Conservation (phyloP, 257 asterid species). For the Penstemon newberryi region DNA sequence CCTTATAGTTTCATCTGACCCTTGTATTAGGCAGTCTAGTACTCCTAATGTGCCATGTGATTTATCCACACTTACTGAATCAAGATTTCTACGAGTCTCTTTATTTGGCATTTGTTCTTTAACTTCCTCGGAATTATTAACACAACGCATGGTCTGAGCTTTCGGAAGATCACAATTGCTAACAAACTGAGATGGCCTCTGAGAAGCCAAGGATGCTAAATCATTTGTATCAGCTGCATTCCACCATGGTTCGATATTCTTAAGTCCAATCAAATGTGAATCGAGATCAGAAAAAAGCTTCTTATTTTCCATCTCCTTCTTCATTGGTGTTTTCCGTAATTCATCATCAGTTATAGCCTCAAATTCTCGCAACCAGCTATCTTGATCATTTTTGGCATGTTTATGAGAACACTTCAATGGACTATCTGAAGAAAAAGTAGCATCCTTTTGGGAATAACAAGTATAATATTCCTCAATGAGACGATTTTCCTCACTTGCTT, state of each 20-base stretch:
- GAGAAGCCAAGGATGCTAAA: constrained; percentile 41
- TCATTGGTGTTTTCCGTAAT: constrained; percentile 18
- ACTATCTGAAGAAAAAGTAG: constrained; percentile 33
- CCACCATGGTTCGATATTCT: constrained; percentile 70
- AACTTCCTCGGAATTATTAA: constrained; percentile 24
- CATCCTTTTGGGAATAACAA: constrained; percentile 33
- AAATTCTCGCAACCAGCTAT: constrained; percentile 36
- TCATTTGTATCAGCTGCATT: constrained; percentile 48
- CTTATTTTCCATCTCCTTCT: constrained; percentile 21
- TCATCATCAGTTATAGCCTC: constrained; percentile 27
- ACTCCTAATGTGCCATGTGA: constrained; percentile 28
- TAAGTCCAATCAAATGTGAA: constrained; percentile 47
- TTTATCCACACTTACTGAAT: constrained; percentile 29
- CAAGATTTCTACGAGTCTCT: constrained; percentile 28
- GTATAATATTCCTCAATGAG: constrained; percentile 48
- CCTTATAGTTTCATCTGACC: constrained; percentile 45
- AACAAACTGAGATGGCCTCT: constrained; percentile 31
- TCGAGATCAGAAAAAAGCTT: constrained; percentile 46
- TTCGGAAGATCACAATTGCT: constrained; percentile 30
- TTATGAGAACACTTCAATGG: constrained; percentile 29
- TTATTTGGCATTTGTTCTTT: constrained; percentile 25
- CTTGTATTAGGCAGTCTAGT: constrained; percentile 30
- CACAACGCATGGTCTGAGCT: constrained; percentile 31
- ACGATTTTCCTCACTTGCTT: constrained; percentile 35
- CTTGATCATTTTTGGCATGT: constrained; percentile 32